These are phyloP conservation scores for Cruciata laevipes DNA, from an alignment of 257 asterid species.

Conservation along the genomic window DNA sequence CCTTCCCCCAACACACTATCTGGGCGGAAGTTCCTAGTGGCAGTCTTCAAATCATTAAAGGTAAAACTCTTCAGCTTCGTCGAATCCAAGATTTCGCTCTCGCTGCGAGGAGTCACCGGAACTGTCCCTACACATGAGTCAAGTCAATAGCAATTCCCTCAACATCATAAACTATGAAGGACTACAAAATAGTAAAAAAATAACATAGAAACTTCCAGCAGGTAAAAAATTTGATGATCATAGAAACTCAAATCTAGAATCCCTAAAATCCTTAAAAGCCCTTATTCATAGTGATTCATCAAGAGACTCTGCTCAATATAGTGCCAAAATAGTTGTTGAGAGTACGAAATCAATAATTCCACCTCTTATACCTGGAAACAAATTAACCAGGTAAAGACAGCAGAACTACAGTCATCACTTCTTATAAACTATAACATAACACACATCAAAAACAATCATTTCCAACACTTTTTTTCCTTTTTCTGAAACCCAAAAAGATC, in stretches of 20 bases:
- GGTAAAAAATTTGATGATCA: not conserved
- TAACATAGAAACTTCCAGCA: not conserved
- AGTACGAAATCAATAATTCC: not conserved
- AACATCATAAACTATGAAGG: not conserved
- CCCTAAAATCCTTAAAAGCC: not conserved
- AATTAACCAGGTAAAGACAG: not conserved
- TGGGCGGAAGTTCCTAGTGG: conserved; percentile 77
- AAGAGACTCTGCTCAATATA: not conserved
- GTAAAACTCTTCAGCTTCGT: conserved; percentile 45
- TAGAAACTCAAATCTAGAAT: not conserved
- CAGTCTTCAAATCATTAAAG: conserved; percentile 52
- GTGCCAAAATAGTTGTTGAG: not conserved
- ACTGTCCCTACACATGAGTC: conserved; percentile 1
- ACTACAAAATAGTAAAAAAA: too few species aligned
- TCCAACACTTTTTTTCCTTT: not conserved
- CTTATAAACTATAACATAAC: not conserved
- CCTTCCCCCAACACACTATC: conserved; percentile 89
- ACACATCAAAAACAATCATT: not conserved
- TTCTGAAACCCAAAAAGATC: not conserved
- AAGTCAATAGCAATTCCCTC: not conserved
- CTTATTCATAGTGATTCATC: conserved; percentile 1
- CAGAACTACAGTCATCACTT: not conserved
- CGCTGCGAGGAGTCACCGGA: conserved; percentile 54
- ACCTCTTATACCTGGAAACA: not conserved
- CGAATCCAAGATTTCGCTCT: conserved; percentile 52